Conservation (phyloP, 1,139 yeast genomes). For the Oligophagozyma castellii region DNA sequence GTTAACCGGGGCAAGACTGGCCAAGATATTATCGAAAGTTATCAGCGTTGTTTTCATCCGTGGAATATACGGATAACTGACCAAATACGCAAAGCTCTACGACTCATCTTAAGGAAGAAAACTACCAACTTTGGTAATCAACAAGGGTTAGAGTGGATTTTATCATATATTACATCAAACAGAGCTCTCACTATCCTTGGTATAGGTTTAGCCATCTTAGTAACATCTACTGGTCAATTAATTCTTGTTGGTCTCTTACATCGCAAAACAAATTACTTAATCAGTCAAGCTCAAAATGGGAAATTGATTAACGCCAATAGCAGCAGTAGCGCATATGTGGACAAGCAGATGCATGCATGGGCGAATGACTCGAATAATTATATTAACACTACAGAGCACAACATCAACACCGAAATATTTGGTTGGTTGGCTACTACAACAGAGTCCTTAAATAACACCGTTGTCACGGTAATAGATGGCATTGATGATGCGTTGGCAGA, state of each 20-base stretch:
- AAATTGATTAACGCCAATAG: background rate
- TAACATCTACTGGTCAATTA: constrained; percentile 36
- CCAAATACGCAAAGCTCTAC: constrained; percentile 15
- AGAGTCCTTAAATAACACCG: constrained; percentile 38
- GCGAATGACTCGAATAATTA: constrained; percentile 36
- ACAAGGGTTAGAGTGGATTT: constrained; percentile 31
- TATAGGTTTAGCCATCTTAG: constrained; percentile 36
- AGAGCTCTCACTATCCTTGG: constrained; percentile 33
- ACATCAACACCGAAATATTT: constrained; percentile 49
- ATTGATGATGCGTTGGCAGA: constrained; percentile 42
- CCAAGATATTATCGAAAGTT: constrained; percentile 20
- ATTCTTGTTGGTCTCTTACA: constrained; percentile 26
- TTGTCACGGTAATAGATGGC: constrained; percentile 33
- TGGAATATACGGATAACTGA: constrained; percentile 10
- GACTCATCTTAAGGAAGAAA: too few relatives aligned
- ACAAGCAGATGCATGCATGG: constrained; percentile 30
- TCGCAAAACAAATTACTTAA: constrained; percentile 7
- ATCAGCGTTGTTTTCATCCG: constrained; percentile 22
- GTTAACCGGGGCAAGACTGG: too few relatives aligned
- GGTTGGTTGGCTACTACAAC: constrained; percentile 54
- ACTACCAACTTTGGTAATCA: constrained; percentile 7
- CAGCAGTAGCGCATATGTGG: background rate
- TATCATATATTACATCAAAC: constrained; percentile 36
- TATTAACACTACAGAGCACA: constrained; percentile 30
- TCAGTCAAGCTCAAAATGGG: too few relatives aligned